Evolutionary conservation across 306 rosid species (phyloP).

Genomic region (Corylus avellana): DNA sequence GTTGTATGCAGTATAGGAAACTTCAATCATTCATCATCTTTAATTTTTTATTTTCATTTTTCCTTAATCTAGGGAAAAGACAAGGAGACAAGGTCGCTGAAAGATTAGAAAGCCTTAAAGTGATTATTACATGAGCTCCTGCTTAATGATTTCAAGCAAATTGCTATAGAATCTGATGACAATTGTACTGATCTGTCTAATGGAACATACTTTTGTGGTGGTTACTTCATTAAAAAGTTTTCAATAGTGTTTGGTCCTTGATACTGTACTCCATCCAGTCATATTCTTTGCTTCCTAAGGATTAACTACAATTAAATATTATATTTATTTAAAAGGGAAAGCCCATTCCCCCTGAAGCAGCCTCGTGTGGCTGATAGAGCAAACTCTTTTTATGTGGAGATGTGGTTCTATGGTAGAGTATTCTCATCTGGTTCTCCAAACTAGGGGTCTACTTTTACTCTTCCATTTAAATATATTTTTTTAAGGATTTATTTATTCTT

Average conservation of each 20-base stretch:
- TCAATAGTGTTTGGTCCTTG: not conserved
- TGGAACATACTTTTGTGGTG: conserved; percentile 8
- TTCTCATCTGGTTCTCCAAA: too few relatives aligned
- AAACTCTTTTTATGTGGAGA: not conserved
- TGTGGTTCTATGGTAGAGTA: not conserved
- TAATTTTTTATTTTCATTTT: not conserved
- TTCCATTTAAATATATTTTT: too few relatives aligned
- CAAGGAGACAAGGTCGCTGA: not conserved
- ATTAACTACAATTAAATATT: not conserved
- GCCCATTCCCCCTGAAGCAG: not conserved
- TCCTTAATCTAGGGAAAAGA: conserved; percentile 7
- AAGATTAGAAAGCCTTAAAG: conserved; percentile 10
- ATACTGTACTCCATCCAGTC: not conserved
- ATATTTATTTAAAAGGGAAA: not conserved
- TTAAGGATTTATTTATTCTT: too few relatives aligned
- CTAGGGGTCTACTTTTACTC: too few relatives aligned
- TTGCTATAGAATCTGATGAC: not conserved
- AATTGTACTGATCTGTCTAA: not conserved
- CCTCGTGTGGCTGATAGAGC: not conserved
- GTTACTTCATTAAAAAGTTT: not conserved
- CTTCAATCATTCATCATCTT: conserved; percentile 2
- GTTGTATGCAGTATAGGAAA: not conserved
- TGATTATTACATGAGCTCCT: not conserved
- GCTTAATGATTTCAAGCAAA: not conserved
- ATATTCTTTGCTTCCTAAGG: conserved; percentile 16